Conservation (phyloP, 2,329 filamentous ascomycete species). For the Bipolaris zeicola region DNA sequence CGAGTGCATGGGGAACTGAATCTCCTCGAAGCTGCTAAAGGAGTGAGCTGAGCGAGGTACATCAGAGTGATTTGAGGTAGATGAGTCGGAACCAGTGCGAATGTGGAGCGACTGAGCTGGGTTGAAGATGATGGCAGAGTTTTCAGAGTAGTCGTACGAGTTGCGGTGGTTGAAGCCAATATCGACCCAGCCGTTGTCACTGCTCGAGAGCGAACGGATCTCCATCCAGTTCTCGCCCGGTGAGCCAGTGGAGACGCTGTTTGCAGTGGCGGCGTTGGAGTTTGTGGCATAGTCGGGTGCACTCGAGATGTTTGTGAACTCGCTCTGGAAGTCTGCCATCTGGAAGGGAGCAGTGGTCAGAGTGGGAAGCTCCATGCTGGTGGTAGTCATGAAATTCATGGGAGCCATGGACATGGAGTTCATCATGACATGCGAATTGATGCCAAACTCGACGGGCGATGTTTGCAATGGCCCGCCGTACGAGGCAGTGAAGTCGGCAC, state of each 20-base stretch:
- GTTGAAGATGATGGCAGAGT: conserved; percentile 76
- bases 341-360: conserved; percentile 49
- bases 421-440: conserved; percentile 46
- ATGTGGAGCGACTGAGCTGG: conserved; percentile 88
- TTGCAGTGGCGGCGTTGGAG: conserved; percentile 30
- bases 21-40: conserved; percentile 83
- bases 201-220: conserved; percentile 82
- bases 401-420: conserved; percentile 17
- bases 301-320: conserved; percentile 63
- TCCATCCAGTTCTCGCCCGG: conserved; percentile 83
- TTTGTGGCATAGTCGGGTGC: conserved; percentile 52
- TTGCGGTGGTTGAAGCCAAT: conserved; percentile 68
- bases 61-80: conserved; percentile 73
- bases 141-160: conserved; percentile 70
- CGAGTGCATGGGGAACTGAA: conserved; percentile 76
- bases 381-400: conserved; percentile 44
- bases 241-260: conserved; percentile 62
- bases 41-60: conserved; percentile 63
- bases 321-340: conserved; percentile 73
- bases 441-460: conserved; percentile 54
- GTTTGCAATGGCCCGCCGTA: conserved; percentile 52
- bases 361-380: conserved; percentile 52
- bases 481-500: conserved; percentile 46
- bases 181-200: conserved; percentile 85
- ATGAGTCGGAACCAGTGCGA: conserved; percentile 86